Evolutionary conservation across 2,329 filamentous ascomycete genomes (phyloP).

Genomic region (Lecanosticta acicola): DNA sequence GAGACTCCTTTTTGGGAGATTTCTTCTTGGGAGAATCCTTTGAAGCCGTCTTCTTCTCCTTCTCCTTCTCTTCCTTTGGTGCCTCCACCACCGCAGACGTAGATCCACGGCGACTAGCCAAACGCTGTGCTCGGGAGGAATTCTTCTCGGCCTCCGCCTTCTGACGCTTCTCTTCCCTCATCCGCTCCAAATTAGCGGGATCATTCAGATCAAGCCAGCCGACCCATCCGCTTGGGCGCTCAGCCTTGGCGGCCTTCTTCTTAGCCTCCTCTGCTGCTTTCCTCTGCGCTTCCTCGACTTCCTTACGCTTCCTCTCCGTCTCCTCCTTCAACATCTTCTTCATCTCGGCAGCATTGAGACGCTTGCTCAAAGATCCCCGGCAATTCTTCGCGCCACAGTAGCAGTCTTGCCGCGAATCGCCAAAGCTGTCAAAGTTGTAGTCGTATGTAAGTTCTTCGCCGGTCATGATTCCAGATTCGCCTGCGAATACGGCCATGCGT

Average conservation of each 20-base stretch:
- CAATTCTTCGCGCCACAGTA: slow-evolving; percentile 57
- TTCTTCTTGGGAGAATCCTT: not conserved
- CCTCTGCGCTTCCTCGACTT: slow-evolving; percentile 24
- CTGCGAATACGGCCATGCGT: slow-evolving; percentile 93
- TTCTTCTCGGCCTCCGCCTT: slow-evolving; percentile 28
- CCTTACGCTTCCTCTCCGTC: slow-evolving; percentile 22
- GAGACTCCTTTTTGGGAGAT: slow-evolving; percentile 5
- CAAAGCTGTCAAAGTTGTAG: slow-evolving; percentile 59
- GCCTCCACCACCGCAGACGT: not conserved
- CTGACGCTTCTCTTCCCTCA: slow-evolving; percentile 26
- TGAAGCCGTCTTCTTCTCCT: not conserved
- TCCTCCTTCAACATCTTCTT: slow-evolving; percentile 28
- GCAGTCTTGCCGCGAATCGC: slow-evolving; percentile 47
- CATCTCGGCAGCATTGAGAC: slow-evolving; percentile 28
- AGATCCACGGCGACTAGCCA: slow-evolving; percentile 14
- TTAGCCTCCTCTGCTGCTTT: slow-evolving; percentile 26
- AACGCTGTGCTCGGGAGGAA: slow-evolving; percentile 25
- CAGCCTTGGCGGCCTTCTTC: slow-evolving; percentile 26
- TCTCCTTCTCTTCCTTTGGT: not conserved
- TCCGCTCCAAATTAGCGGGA: slow-evolving; percentile 24
- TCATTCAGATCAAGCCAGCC: slow-evolving; percentile 31
- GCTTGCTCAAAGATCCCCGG: slow-evolving; percentile 50
- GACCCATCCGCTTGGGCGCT: slow-evolving; percentile 25
- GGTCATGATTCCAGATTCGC: slow-evolving; percentile 81
- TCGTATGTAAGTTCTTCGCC: slow-evolving; percentile 97